phyloP scores from a whole-genome alignment of 352 stramenopile genomes.

The Globisporangium cystogenes region DNA sequence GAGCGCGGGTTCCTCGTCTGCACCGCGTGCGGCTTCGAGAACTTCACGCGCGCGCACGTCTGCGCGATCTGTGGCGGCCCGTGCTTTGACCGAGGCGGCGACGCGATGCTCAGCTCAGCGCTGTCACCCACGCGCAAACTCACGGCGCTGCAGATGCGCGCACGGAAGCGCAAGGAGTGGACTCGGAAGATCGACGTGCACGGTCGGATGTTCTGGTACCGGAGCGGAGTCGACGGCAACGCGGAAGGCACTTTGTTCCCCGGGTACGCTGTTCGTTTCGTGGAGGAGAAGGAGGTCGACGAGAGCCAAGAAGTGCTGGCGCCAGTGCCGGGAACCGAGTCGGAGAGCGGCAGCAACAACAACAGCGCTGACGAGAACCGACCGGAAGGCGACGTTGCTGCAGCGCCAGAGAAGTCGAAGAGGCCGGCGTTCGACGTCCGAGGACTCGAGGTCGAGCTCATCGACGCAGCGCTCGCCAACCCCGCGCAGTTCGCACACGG shows the following conservation, averaged over 20 bases:
- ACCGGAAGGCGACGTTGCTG: too few species aligned
- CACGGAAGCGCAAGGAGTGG: constrained; percentile 65
- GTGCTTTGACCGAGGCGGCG: constrained; percentile 6
- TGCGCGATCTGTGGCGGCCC: constrained; percentile 51
- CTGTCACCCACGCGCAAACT: not conserved
- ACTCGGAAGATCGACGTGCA: constrained; percentile 55
- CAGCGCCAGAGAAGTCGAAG: not conserved
- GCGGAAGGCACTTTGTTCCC: constrained; percentile 14
- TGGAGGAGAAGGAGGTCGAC: constrained; percentile 5
- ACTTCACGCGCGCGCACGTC: constrained; percentile 63
- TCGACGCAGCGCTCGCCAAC: constrained; percentile 21
- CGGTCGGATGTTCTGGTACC: constrained; percentile 54
- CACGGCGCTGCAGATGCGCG: constrained; percentile 5
- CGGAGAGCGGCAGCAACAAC: not conserved
- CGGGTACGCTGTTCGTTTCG: constrained; percentile 27
- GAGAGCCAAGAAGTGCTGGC: not conserved
- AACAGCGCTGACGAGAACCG: too few species aligned
- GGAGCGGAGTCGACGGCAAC: constrained; percentile 8
- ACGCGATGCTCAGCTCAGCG: constrained; percentile 11
- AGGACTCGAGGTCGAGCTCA: constrained; percentile 13
- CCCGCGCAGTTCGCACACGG: constrained; percentile 26
- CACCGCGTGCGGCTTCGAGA: constrained; percentile 57
- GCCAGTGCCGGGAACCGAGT: not conserved
- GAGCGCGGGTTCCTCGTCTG: constrained; percentile 46
- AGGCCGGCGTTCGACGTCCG: not conserved